These are phyloP conservation scores for Tarenaya hassleriana DNA, from an alignment of 345 rosid genomes.

Conservation along the genomic window DNA sequence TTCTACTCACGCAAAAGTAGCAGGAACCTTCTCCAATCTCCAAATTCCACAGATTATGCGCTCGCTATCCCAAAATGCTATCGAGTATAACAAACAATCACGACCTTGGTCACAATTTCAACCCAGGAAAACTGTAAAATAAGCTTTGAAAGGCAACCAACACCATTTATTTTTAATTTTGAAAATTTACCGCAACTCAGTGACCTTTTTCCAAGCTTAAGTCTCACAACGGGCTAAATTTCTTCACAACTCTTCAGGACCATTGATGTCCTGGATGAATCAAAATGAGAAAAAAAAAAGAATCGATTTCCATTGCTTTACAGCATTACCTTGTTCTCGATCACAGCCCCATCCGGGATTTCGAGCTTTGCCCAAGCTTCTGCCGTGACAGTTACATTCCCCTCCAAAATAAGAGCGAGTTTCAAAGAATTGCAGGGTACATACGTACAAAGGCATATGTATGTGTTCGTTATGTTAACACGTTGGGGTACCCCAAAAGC, in stretches of 20 bases:
- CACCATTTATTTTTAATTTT: background rate
- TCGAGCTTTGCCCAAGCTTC: constrained; percentile 63
- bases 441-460: no score
- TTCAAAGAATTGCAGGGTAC: no score
- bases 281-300: no score
- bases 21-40: constrained; percentile 51
- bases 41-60: constrained; percentile 69
- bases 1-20: no score
- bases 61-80: constrained; percentile 67
- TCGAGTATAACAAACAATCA: constrained; percentile 46
- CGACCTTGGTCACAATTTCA: constrained; percentile 43
- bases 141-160: no score
- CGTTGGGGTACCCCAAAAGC: no score
- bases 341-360: constrained; percentile 55
- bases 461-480: no score
- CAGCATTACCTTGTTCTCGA: constrained; percentile 58
- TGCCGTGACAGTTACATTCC: constrained; percentile 62
- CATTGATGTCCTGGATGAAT: constrained; percentile 77
- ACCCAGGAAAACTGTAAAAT: no score
- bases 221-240: no score
- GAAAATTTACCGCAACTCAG: background rate
- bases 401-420: constrained; percentile 31
- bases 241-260: constrained; percentile 57
- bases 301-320: background rate
- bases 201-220: no score